phyloP scores from a whole-genome alignment of 495 filamentous ascomycete genomes.

The Aspergillus ellipticus region DNA sequence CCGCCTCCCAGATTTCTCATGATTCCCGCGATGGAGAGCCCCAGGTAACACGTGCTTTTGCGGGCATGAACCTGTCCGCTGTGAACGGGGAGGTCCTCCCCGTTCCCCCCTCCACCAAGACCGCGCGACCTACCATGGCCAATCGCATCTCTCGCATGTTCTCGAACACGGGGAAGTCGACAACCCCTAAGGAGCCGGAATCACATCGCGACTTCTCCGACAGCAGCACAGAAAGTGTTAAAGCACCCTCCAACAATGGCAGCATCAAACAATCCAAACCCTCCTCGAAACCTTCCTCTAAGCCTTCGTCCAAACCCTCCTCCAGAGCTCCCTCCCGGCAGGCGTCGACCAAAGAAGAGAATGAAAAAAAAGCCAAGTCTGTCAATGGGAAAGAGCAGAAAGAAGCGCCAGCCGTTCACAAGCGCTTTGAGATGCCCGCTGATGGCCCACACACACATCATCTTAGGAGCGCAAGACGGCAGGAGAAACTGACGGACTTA shows the following conservation, averaged over 20 bases:
- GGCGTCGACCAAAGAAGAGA: constrained; percentile 37
- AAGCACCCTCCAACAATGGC: constrained; percentile 27
- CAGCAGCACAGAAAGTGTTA: constrained; percentile 38
- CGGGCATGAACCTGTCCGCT: constrained; percentile 44
- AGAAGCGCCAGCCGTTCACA: constrained; percentile 37
- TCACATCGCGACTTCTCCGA: constrained; percentile 38
- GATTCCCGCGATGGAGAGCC: constrained; percentile 42
- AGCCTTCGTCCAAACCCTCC: constrained; percentile 37
- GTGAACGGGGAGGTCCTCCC: constrained; percentile 35
- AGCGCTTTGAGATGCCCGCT: constrained; percentile 56
- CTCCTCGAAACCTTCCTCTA: constrained; percentile 35
- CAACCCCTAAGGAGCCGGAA: constrained; percentile 30
- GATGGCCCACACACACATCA: constrained; percentile 78
- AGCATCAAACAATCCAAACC: constrained; percentile 33
- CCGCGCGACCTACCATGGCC: constrained; percentile 52
- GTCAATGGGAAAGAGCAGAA: constrained; percentile 39
- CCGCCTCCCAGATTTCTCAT: constrained; percentile 38
- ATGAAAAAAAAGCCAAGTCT: constrained; percentile 32
- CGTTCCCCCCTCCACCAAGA: constrained; percentile 31
- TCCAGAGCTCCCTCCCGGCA: constrained; percentile 41
- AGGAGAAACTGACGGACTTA: constrained; percentile 94
- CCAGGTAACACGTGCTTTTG: constrained; percentile 45
- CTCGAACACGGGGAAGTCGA: constrained; percentile 35
- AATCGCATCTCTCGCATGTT: constrained; percentile 61
- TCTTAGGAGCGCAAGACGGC: constrained; percentile 79